phyloP scores from a whole-genome alignment of 2,329 filamentous ascomycete genomes.

The Fusarium azukiicola region DNA sequence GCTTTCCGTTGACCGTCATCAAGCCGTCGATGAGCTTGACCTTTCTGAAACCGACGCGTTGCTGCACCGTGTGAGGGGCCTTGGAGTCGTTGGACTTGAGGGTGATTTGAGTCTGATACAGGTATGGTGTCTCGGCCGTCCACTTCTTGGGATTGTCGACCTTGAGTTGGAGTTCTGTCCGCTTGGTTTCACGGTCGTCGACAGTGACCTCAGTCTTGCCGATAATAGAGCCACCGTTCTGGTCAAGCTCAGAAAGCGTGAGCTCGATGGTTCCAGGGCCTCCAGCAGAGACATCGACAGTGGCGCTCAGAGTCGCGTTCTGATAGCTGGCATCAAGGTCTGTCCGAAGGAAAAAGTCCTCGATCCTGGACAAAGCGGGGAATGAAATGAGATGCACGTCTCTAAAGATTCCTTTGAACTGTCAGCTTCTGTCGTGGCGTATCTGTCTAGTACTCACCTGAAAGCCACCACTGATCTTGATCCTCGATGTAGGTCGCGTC shows the following conservation, averaged over 20 bases:
- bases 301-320: slow-evolving; percentile 69
- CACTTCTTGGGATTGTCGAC: slow-evolving; percentile 80
- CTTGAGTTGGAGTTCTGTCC: slow-evolving; percentile 67
- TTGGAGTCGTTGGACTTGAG: slow-evolving; percentile 63
- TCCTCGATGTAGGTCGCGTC: slow-evolving; percentile 86
- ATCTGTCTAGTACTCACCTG: slow-evolving; percentile 76
- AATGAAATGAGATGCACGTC: slow-evolving; percentile 83
- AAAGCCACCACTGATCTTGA: slow-evolving; percentile 85
- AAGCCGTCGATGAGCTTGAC: slow-evolving; percentile 82
- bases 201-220: slow-evolving; percentile 53
- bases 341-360: slow-evolving; percentile 78
- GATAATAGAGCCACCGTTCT: slow-evolving; percentile 61
- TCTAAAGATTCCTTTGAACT: slow-evolving; percentile 79
- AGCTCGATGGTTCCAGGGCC: slow-evolving; percentile 64
- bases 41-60: slow-evolving; percentile 80
- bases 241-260: slow-evolving; percentile 63
- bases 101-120: slow-evolving; percentile 80
- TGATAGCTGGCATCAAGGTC: slow-evolving; percentile 75
- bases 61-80: slow-evolving; percentile 68
- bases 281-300: slow-evolving; percentile 66
- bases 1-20: slow-evolving; percentile 82
- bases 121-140: slow-evolving; percentile 83
- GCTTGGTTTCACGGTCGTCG: slow-evolving; percentile 49
- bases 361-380: slow-evolving; percentile 74
- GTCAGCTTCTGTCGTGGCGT: slow-evolving; percentile 62